Evolutionary conservation across 805 yeast genomes (phyloP), one percentile per base, ranked within the genome.

Genomic region (Millerozyma miso): DNA sequence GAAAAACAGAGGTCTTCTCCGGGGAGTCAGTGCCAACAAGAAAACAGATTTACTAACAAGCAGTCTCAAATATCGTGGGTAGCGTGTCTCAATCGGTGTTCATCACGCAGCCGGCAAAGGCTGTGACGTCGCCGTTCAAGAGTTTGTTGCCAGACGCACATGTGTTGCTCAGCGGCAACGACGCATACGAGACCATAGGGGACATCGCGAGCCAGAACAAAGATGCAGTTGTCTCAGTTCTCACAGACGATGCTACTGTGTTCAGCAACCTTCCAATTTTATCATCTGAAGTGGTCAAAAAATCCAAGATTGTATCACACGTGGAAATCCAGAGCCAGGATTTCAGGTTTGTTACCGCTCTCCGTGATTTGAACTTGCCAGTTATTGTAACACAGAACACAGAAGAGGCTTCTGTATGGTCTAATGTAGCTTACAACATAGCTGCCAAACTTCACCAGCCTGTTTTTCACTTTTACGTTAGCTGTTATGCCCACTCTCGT

Each of bases 401-500:
- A 4, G 58, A 67, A 26, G 88, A 83, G 47, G 70, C 83, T 7
- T 62, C 69, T 36, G 73, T 73, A 40, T 71, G 77, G 47, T 71
- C 86, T 4, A 62, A 77, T 36, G 75, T 81, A 19, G 79, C 95
- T 2, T 77, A 80, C 52, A 64, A 79, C 36, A 60, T 82, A 33
- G 77, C 90, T 5, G 60, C 69, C 31, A 65, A 65, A 42, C 60
- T 74, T 29, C 48, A 62, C 4, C 69, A 66, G 39, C 78, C 93
- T 1, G 88, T 86, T 3, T 71, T 89, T 46, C 96, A 89, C 64
- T 85, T 89, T 59, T 83, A 76, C 57, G 58, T 66, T 20, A 66
- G 69, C 3, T 46, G 44, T 23, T 40, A 45, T 13, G 44, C 44
- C 4, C 48, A 48, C 16, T 19, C 50, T 6, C 44, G 47, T 10